A percentile compares a stretch with the other conserved stretches of the same genome.
Evolutionary conservation across 805 yeast species (phyloP).

Genomic region (Nakazawaea siamensis): DNA sequence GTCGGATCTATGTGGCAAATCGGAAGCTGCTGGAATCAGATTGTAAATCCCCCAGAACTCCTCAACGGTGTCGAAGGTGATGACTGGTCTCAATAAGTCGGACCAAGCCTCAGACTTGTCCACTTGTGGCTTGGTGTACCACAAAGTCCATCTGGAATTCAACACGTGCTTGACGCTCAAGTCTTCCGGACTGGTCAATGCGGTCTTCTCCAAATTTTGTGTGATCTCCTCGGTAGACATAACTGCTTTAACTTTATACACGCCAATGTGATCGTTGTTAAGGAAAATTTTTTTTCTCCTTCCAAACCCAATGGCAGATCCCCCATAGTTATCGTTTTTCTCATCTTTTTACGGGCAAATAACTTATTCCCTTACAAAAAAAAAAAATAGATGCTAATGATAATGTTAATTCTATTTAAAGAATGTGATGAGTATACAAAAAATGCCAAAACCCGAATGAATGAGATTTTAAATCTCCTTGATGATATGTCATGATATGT

Average conservation of each 20-base stretch:
- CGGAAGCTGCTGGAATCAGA: constrained; percentile 85
- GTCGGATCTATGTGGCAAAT: constrained; percentile 86
- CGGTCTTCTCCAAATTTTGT: constrained; percentile 24
- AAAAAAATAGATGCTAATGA: no score
- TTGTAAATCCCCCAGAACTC: constrained; percentile 98
- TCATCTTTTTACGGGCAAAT: no score
- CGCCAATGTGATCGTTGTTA: background rate
- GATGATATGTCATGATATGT: no score
- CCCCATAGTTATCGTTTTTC: no score
- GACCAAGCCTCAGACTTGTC: constrained; percentile 81
- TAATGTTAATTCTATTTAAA: no score
- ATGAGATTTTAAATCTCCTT: no score
- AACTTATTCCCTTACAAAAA: background rate
- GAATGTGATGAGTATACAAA: no score
- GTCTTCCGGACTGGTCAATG: constrained; percentile 48
- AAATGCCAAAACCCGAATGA: no score
- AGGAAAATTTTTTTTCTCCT: no score
- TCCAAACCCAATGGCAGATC: no score
- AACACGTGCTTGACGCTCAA: constrained; percentile 83
- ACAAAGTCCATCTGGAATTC: constrained; percentile 86
- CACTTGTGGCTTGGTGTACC: constrained; percentile 94
- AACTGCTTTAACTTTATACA: background rate
- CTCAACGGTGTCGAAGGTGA: constrained; percentile 89
- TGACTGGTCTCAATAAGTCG: constrained; percentile 86
- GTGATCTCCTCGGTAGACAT: constrained; percentile 19